phyloP scores from a whole-genome alignment of 345 rosid genomes.

The Brassica rapa region DNA sequence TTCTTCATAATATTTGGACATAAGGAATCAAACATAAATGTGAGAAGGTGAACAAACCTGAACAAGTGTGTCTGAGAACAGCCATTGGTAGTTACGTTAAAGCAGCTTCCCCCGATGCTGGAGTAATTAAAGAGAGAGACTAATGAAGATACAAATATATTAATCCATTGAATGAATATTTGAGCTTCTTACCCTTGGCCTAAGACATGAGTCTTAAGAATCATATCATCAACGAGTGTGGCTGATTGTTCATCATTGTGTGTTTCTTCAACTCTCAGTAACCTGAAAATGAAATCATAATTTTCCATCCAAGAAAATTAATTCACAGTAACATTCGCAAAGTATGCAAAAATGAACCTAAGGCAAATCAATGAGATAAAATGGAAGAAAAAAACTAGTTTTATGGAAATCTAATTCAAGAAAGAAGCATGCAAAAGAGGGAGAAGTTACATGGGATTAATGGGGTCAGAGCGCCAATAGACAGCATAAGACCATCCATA shows the following conservation, averaged over 20 bases:
- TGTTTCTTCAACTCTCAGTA: conserved; percentile 72
- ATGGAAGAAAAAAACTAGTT: neutral
- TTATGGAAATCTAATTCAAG: neutral
- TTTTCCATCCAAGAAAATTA: neutral
- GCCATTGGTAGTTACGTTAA: conserved; percentile 69
- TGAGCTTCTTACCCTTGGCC: conserved; percentile 85
- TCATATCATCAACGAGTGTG: conserved; percentile 53
- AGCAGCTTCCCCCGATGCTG: conserved; percentile 70
- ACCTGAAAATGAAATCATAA: conserved; percentile 47
- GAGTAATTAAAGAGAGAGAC: conserved; percentile 9
- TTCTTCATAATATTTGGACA: neutral
- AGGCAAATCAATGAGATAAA: neutral
- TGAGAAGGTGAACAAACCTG: conserved; percentile 41
- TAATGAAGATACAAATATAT: neutral
- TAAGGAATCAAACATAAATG: neutral
- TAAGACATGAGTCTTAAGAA: conserved; percentile 57
- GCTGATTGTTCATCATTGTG: conserved; percentile 59
- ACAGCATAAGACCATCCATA: conserved; percentile 89
- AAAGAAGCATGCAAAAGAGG: neutral
- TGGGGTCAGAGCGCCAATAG: conserved; percentile 72
- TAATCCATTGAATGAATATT: neutral
- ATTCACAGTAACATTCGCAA: neutral
- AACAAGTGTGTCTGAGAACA: conserved; percentile 54
- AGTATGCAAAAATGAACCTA: neutral
- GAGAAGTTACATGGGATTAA: conserved; percentile 63